Evolutionary conservation across 2,329 filamentous ascomycete genomes (phyloP).

Genomic region (Alternaria triticimaculans): DNA sequence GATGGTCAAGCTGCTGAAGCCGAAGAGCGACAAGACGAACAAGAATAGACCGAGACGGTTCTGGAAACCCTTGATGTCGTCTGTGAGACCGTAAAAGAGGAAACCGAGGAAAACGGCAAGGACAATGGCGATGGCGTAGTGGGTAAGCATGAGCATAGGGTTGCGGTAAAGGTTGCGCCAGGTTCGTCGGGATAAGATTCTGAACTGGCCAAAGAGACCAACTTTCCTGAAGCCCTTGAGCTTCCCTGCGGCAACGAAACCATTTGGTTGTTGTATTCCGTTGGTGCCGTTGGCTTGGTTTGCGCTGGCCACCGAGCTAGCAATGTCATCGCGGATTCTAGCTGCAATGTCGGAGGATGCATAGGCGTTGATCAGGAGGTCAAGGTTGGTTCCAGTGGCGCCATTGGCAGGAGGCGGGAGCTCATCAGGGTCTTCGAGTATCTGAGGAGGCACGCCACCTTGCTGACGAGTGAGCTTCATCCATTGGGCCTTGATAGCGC

Average conservation of each 20-base stretch:
- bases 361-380: conserved; percentile 79
- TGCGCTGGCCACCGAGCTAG: conserved; percentile 69
- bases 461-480: conserved; percentile 63
- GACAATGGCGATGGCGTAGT: conserved; percentile 96
- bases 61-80: conserved; percentile 97
- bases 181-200: conserved; percentile 86
- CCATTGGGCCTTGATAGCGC: conserved; percentile 62
- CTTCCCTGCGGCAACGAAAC: conserved; percentile 63
- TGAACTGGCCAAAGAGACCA: conserved; percentile 80
- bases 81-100: conserved; percentile 93
- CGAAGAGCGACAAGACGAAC: conserved; percentile 93
- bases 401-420: conserved; percentile 64
- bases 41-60: conserved; percentile 97
- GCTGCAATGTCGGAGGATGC: conserved; percentile 77
- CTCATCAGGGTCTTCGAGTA: conserved; percentile 73
- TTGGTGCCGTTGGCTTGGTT: conserved; percentile 71
- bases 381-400: conserved; percentile 75
- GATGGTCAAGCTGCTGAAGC: conserved; percentile 94
- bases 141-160: conserved; percentile 96
- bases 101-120: conserved; percentile 93
- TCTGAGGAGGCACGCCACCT: conserved; percentile 63
- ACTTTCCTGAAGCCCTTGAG: conserved; percentile 84
- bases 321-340: conserved; percentile 78
- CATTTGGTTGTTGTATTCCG: conserved; percentile 61
- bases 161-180: conserved; percentile 98